Evolutionary conservation across 164 flowering plant genomes (phyloP), one percentile per base, ranked within the genome.

Genomic region (Magnolia officinalis): DNA sequence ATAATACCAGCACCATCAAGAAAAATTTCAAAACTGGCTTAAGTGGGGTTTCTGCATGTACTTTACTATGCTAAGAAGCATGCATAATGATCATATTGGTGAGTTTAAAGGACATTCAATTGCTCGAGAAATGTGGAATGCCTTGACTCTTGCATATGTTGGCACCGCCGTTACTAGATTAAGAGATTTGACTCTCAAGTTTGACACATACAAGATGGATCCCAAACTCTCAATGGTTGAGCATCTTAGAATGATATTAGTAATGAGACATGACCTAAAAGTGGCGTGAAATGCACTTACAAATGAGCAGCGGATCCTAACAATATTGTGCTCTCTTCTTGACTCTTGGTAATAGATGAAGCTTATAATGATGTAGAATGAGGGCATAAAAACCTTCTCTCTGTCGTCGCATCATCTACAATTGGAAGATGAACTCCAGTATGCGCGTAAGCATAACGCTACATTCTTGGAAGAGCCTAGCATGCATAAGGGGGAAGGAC

Each of bases 241-340:
- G 55, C 80, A 78, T 67, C 18, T 58, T 1, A 55, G 72, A n/a
- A 9, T 4, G 4, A 78, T 78, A 72, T 66, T 67, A 1, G 5
- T 4, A 20, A 75, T 70, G 73, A 64, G 69, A 0, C 24, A 76
- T n/a, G n/a, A n/a, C 2, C 18, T 70, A 1, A 31, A 49, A 20
- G 72, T 26, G 5, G 64, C 2, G 7, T 52, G 61, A 2, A 31
- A 78, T 58, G 67, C 1, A 5, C 9, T 69, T 37, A 51, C 24
- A 37, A 61, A 78, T 52, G 45, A 78, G 59, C 69, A 78, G 19
- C 73, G 73, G n/a, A 24, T 78, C 24, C 24, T 23, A 23, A 23
- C 24, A 23, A 23, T n/a, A 8, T 72, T 5, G 4, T 72, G 8
- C 13, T 65, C 6, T 72, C 66, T 23, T 23, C 24, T 23, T 23